A percentile compares a stretch with the other conserved stretches of the same genome.
These are phyloP conservation scores for Tricholoma sp. DNA, from an alignment of 768 basidiomycete genomes.

Conservation along the genomic window DNA sequence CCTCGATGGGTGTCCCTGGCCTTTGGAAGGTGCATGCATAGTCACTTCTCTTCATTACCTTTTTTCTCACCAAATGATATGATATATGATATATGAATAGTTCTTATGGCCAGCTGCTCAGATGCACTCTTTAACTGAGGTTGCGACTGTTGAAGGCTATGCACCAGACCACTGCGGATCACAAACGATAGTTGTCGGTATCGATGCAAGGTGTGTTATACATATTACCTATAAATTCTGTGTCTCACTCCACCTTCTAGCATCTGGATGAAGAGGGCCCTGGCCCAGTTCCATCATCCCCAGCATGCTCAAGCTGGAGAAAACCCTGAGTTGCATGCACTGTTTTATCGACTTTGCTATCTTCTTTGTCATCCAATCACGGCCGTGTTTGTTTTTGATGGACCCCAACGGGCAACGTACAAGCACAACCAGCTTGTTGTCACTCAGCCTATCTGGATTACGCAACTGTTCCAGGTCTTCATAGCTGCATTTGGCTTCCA, in stretches of 20 bases:
- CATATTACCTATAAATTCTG: background rate
- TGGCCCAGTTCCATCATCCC: constrained; percentile 2
- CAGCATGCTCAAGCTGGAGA: constrained; percentile 19
- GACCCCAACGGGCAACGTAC: constrained; percentile 30
- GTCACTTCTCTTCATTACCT: background rate
- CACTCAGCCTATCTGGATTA: constrained; percentile 21
- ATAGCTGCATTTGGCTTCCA: constrained; percentile 39
- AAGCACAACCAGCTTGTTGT: constrained; percentile 32
- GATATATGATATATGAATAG: too few species aligned
- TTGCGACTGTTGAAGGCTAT: background rate
- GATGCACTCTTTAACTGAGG: background rate
- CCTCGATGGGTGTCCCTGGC: background rate
- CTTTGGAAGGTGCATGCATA: background rate
- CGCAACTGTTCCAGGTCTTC: constrained; percentile 23
- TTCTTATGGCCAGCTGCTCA: background rate
- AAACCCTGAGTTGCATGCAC: constrained; percentile 35
- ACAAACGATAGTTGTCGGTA: background rate
- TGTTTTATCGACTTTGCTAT: constrained; percentile 37
- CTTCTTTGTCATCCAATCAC: constrained; percentile 29
- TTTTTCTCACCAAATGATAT: background rate
- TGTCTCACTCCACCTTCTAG: background rate
- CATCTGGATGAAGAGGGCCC: constrained; percentile 2
- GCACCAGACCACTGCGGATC: background rate
- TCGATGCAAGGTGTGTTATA: background rate
- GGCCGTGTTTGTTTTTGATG: constrained; percentile 47